Evolutionary conservation across 2,329 filamentous ascomycete genomes (phyloP), one percentile per base, ranked within the genome.

Genomic region (Hypoxylon sp.): DNA sequence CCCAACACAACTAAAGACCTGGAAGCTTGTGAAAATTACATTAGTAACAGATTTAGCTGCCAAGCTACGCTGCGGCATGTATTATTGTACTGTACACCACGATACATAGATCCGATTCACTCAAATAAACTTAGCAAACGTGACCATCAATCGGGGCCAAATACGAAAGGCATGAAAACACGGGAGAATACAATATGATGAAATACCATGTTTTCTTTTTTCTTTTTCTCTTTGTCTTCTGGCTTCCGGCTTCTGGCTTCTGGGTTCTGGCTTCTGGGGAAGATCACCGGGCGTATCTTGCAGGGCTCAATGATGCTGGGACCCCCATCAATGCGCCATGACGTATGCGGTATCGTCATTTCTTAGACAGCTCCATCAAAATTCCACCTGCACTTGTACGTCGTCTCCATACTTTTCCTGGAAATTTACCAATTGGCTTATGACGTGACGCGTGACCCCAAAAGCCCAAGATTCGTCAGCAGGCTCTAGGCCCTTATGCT

Each of bases 271-370:
- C n/a, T n/a, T n/a, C n/a, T n/a, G n/a, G n/a, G n/a, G n/a, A n/a
- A n/a, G n/a, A n/a, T n/a, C n/a, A n/a, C n/a, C n/a, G n/a, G n/a
- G n/a, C n/a, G n/a, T n/a, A n/a, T n/a, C n/a, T n/a, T 64, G 62
- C 64, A 70, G 69, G 68, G 69, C 68, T 66, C 64, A 65, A 63
- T 64, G 41, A 64, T 59, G 53, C 51, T 61, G 19, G 39, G 56
- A 50, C 22, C 37, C 17, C n/a, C 37, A 64, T 28, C 32, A 58
- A 67, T 44, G 57, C 54, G 56, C 11, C 41, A 70, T 70, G 68
- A 70, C 68, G 68, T 70, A 69, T 54, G 41, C 24, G 17, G 37
- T 54, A 66, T 62, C 68, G 67, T 70, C 68, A 68, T 67, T 68
- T 64, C 65, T 61, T 57, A 66, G 59, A 39, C 44, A 19, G 51